Evolutionary conservation across 1,139 yeast species (phyloP).

Genomic region (Citeromyces hawaiiensis): DNA sequence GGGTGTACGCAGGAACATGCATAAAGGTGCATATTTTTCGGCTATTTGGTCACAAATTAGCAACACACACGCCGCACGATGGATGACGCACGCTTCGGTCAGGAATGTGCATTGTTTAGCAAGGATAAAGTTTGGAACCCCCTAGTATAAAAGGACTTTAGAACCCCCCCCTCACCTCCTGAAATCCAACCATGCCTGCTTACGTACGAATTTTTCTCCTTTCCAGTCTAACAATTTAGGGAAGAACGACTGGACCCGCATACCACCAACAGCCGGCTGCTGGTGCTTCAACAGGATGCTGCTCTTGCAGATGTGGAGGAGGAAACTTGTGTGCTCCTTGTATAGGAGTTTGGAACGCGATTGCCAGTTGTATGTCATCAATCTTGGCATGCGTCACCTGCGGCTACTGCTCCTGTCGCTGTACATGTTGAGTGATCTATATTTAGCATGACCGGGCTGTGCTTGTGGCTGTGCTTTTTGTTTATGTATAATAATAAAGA

Average conservation of each 20-base stretch:
- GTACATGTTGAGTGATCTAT: background rate
- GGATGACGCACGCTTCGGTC: background rate
- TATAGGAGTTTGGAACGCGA: background rate
- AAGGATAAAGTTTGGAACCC: background rate
- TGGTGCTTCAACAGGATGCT: background rate
- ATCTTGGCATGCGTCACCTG: background rate
- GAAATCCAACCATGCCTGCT: background rate
- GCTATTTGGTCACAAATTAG: background rate
- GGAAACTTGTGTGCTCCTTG: background rate
- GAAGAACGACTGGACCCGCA: background rate
- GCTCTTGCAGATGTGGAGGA: conserved; percentile 1
- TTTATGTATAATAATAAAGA: background rate
- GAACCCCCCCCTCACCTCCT: background rate
- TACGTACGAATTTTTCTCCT: background rate
- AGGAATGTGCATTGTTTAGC: background rate
- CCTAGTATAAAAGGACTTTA: background rate
- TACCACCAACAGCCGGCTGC: conserved; percentile 1
- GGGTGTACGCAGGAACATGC: too few species aligned
- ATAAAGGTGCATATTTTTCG: background rate
- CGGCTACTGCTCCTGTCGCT: conserved; percentile 2
- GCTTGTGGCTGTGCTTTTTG: background rate
- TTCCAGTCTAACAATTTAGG: background rate
- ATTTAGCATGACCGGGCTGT: background rate
- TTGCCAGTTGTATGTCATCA: background rate
- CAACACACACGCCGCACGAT: background rate